phyloP scores from a whole-genome alignment of 176 grass and related monocot species.

The Thalia dealbata region DNA sequence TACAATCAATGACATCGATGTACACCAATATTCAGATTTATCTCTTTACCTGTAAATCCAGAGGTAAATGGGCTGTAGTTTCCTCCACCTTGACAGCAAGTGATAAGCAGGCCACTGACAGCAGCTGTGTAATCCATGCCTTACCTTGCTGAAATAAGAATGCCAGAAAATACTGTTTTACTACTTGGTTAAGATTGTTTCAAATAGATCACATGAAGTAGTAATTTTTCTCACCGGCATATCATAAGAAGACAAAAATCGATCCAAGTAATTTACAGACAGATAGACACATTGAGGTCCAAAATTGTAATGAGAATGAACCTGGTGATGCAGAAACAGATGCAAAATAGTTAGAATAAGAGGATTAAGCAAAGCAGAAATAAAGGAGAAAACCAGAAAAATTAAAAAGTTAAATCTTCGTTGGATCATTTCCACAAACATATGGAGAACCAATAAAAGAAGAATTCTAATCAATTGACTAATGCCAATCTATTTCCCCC shows the following conservation, averaged over 20 bases:
- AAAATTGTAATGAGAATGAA: neutral
- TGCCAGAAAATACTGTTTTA: neutral
- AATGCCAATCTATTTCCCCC: too few relatives aligned
- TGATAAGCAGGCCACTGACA: slow-evolving; percentile 11
- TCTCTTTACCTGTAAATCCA: slow-evolving; percentile 8
- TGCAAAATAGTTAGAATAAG: neutral
- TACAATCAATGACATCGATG: neutral
- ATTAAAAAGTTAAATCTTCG: neutral
- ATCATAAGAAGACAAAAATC: neutral
- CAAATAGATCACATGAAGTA: too few relatives aligned
- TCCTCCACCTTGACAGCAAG: slow-evolving; percentile 7
- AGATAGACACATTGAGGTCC: neutral
- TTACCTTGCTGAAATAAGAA: neutral
- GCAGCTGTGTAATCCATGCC: slow-evolving; percentile 4
- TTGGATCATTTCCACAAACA: neutral
- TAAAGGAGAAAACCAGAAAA: neutral
- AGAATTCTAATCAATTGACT: too few relatives aligned
- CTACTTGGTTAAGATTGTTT: too few relatives aligned
- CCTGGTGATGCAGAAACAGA: slow-evolving; percentile 16
- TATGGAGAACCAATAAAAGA: too few relatives aligned
- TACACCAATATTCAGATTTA: too few relatives aligned
- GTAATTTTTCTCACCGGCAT: neutral
- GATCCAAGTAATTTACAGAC: slow-evolving; percentile 9
- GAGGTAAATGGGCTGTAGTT: neutral
- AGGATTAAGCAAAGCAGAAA: neutral